Evolutionary conservation across 2,329 filamentous ascomycete genomes (phyloP).

Genomic region (Trichoderma polysporum): DNA sequence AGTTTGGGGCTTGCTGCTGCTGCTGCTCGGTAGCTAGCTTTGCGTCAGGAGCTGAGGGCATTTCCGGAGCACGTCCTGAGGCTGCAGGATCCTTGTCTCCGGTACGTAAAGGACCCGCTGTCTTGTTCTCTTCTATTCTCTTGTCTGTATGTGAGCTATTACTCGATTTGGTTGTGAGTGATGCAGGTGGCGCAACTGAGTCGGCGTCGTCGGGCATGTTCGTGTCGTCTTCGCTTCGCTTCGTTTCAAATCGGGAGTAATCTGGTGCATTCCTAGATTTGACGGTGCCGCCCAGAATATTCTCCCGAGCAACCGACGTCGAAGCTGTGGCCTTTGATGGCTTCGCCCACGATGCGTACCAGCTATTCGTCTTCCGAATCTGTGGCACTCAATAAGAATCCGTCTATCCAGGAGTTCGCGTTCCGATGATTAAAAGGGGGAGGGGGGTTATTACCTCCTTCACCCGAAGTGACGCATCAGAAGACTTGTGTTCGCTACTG

Average conservation of each 20-base stretch:
- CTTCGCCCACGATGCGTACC: constrained; percentile 63
- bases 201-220: constrained; percentile 27
- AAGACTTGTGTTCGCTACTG: constrained; percentile 14
- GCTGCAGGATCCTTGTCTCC: neutral
- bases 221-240: constrained; percentile 36
- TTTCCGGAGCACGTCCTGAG: neutral
- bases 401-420: neutral
- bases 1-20: neutral
- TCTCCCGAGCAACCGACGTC: constrained; percentile 60
- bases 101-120: neutral
- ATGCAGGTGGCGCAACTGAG: constrained; percentile 22
- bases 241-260: constrained; percentile 50
- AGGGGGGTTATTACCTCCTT: constrained; percentile 6
- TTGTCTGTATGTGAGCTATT: neutral
- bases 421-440: neutral
- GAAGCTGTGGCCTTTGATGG: constrained; percentile 57
- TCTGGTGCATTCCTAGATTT: constrained; percentile 48
- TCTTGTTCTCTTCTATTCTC: neutral
- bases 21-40: neutral
- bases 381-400: constrained; percentile 28
- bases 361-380: constrained; percentile 56
- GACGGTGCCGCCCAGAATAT: constrained; percentile 57
- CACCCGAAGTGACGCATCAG: constrained; percentile 4
- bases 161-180: constrained; percentile 16
- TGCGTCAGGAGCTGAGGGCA: neutral